A percentile compares a stretch with the other conserved stretches of the same genome.
Conservation (phyloP, 148 eudicot genomes). For the Persicaria maculosa region DNA sequence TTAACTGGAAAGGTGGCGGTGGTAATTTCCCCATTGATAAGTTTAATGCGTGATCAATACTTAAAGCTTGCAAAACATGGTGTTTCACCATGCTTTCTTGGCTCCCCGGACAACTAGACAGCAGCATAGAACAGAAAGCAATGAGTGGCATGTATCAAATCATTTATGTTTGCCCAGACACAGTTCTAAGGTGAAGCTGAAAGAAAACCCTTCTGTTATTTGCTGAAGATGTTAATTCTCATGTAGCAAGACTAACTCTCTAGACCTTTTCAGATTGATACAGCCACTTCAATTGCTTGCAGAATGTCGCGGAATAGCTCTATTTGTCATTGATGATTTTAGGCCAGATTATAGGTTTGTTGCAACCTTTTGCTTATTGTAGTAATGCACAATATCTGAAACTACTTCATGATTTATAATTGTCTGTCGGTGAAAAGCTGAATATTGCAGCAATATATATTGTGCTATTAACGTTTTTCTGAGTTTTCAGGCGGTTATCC, state of each 20-base stretch:
- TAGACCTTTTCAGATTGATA: constrained; percentile 46
- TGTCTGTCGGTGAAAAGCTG: neutral
- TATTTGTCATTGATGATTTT: constrained; percentile 93
- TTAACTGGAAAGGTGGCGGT: constrained; percentile 87
- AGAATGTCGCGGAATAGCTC: constrained; percentile 72
- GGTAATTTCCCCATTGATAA: constrained; percentile 87
- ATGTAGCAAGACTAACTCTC: neutral
- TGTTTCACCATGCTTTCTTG: constrained; percentile 90
- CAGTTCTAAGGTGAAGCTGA: constrained; percentile 54
- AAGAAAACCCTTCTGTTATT: neutral
- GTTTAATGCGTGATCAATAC: constrained; percentile 98
- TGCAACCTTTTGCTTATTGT: neutral
- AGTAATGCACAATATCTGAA: neutral
- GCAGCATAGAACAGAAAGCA: constrained; percentile 71
- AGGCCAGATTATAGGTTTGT: constrained; percentile 86
- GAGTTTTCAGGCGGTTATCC: constrained; percentile 55
- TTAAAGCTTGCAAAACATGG: constrained; percentile 84
- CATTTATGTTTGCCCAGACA: constrained; percentile 90
- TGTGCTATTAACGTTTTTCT: neutral
- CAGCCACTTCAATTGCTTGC: constrained; percentile 80
- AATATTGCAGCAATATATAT: neutral
- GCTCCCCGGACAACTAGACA: constrained; percentile 85
- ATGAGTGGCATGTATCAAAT: constrained; percentile 72
- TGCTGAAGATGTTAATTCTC: neutral
- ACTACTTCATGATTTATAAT: neutral